Evolutionary conservation across 768 basidiomycete species (phyloP), one percentile per base, ranked within the genome.

Genomic region (Agrocybe praecox): DNA sequence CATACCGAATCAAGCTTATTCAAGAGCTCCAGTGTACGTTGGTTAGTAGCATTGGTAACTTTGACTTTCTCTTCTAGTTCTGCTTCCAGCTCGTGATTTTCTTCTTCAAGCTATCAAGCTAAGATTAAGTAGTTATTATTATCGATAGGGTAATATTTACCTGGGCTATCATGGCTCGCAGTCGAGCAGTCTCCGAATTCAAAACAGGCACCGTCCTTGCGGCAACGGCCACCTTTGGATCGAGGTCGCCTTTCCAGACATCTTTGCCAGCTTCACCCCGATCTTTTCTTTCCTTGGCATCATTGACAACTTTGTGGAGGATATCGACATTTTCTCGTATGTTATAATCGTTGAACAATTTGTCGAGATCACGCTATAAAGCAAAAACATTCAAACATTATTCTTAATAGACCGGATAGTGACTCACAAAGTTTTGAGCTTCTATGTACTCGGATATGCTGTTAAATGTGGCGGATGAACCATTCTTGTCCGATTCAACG

Each of bases 371-470:
- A 34, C 81, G 80, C 89, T 91, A 51, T 6, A 48, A 17, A 46
- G 52, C 36, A 47, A 21, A 18, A 58, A 46, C 47, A 40, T 46
- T 11, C 33, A 18, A 29, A 17, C 14, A 15, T 2, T 21, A 8
- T 2, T 17, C 53, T 44, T 21, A 26, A 42, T 56, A 33, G 24
- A 55, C 50, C 46, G 14, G 14, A 5, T 32, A 1, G 2, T 24
- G 69, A 78, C 70, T 49, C 65, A 79, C 79, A 63, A 76, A 66
- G 48, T 84, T 87, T 49, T 85, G 79, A 12, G 83, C 79, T 62
- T 92, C 89, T 64, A 91, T 87, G 52, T 89, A 88, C 59, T 84
- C 77, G 6, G 89, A 84, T 17, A 92, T 84, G 17, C 82, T 84
- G 53, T 85, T 86, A 65, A 80, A 88, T 1, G 83, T 84, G 2